A percentile compares a stretch with the other conserved stretches of the same genome.
Conservation (phyloP, 2,329 filamentous ascomycete genomes). For the Sarocladium strictum region DNA sequence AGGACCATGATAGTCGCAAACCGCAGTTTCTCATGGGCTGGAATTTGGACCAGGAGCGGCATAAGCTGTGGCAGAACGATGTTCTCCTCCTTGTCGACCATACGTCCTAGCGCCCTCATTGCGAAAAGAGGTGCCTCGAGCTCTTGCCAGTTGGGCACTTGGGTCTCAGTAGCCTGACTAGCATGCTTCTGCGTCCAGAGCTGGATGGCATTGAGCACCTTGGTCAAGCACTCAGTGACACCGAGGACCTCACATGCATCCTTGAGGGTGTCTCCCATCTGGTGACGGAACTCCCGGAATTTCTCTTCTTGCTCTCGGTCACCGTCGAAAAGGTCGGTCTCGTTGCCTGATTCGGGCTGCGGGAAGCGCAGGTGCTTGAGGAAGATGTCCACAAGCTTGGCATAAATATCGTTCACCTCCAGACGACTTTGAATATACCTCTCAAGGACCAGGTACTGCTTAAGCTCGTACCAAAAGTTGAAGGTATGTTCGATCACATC, state of each 20-base stretch:
- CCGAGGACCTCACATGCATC: constrained; percentile 96
- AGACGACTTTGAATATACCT: constrained; percentile 78
- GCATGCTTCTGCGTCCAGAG: constrained; percentile 82
- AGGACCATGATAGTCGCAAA: constrained; percentile 98
- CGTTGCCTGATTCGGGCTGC: constrained; percentile 63
- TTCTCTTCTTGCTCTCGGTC: constrained; percentile 95
- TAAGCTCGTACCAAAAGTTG: constrained; percentile 96
- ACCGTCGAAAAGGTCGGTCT: constrained; percentile 85
- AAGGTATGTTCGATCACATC: constrained; percentile 94
- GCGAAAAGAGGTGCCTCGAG: constrained; percentile 92
- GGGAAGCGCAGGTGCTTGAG: constrained; percentile 88
- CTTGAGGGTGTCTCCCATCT: constrained; percentile 97
- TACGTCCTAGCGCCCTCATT: constrained; percentile 91
- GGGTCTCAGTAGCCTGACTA: constrained; percentile 62
- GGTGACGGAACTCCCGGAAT: constrained; percentile 92
- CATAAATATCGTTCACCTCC: constrained; percentile 74
- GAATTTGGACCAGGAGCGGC: constrained; percentile 88
- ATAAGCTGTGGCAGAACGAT: constrained; percentile 88
- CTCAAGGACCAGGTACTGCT: constrained; percentile 90
- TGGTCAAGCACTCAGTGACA: constrained; percentile 81
- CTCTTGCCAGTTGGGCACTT: constrained; percentile 92
- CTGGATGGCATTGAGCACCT: constrained; percentile 82
- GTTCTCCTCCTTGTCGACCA: constrained; percentile 86
- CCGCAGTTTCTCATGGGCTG: constrained; percentile 92
- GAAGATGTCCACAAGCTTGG: constrained; percentile 86